A percentile compares a stretch with the other conserved stretches of the same genome.
Evolutionary conservation across 768 basidiomycete species (phyloP).

Genomic region (Rhodotorula graminis): DNA sequence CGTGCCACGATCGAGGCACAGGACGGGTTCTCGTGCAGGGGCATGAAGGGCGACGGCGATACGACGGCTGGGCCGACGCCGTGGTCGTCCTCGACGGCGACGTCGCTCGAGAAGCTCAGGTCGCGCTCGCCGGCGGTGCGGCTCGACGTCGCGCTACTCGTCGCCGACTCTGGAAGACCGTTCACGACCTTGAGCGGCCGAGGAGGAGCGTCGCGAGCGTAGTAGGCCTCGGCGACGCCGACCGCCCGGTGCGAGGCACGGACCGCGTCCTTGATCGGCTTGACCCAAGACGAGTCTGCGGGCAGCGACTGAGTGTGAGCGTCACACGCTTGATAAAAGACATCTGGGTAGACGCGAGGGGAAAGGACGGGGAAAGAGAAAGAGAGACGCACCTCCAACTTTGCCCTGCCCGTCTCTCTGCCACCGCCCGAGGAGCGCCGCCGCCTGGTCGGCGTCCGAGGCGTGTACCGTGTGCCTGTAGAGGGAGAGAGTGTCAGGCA

Average conservation of each 20-base stretch:
- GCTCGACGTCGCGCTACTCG: constrained; percentile 10
- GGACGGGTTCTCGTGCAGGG: constrained; percentile 10
- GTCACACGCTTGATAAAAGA: neutral
- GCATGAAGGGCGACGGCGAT: neutral
- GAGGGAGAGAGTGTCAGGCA: constrained; percentile 45
- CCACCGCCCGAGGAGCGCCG: constrained; percentile 80
- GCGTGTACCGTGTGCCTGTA: constrained; percentile 89
- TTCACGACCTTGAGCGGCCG: constrained; percentile 35
- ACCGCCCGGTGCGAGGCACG: constrained; percentile 56
- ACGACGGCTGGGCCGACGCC: neutral
- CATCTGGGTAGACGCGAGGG: too few relatives aligned
- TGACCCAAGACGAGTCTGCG: constrained; percentile 60
- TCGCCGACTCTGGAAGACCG: constrained; percentile 31
- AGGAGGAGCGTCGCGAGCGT: constrained; percentile 10
- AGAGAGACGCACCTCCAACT: constrained; percentile 62
- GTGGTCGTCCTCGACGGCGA: constrained; percentile 28
- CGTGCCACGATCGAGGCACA: constrained; percentile 31
- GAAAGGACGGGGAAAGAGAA: constrained; percentile 31
- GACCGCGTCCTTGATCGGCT: constrained; percentile 75
- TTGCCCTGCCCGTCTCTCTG: constrained; percentile 83
- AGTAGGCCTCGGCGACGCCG: constrained; percentile 65
- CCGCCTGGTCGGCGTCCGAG: constrained; percentile 80
- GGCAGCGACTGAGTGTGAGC: constrained; percentile 67
- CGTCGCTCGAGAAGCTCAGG: constrained; percentile 8
- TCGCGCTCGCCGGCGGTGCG: neutral